These are phyloP conservation scores for Jacaranda copaia DNA, from an alignment of 257 asterid genomes.

Conservation along the genomic window DNA sequence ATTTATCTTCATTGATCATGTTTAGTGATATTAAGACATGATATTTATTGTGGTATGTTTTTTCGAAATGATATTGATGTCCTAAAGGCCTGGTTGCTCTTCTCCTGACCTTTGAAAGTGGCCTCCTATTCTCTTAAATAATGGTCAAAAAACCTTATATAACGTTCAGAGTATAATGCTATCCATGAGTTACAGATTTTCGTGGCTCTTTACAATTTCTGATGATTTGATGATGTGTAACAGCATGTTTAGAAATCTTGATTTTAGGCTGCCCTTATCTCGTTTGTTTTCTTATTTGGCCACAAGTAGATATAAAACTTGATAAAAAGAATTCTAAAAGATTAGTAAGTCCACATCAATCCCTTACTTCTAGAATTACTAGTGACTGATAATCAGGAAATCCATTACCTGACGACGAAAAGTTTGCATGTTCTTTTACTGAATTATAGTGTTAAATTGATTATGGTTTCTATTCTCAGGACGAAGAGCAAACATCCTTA, in stretches of 20 bases:
- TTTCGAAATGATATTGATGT: too few species aligned
- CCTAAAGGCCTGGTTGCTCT: too few species aligned
- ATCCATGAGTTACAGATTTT: background rate
- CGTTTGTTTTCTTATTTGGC: background rate
- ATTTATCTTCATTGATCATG: background rate
- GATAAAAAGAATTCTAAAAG: background rate
- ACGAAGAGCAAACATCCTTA: conserved; percentile 33
- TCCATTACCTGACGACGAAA: background rate
- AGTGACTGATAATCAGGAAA: too few species aligned
- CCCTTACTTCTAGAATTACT: too few species aligned
- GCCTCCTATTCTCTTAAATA: too few species aligned
- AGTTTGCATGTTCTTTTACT: background rate
- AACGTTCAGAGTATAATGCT: background rate
- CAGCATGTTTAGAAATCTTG: background rate
- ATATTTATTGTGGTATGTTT: too few species aligned
- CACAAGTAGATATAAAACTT: background rate
- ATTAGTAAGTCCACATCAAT: too few species aligned
- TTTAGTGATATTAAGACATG: background rate
- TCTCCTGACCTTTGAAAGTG: too few species aligned
- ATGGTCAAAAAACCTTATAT: too few species aligned
- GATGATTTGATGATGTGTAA: background rate
- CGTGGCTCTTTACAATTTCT: background rate
- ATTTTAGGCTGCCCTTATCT: background rate
- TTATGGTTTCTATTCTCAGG: conserved; percentile 39
- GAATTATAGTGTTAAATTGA: conserved; percentile 15